Conservation (phyloP, 1,284 basidiomycete genomes). For the Boletus sp. region DNA sequence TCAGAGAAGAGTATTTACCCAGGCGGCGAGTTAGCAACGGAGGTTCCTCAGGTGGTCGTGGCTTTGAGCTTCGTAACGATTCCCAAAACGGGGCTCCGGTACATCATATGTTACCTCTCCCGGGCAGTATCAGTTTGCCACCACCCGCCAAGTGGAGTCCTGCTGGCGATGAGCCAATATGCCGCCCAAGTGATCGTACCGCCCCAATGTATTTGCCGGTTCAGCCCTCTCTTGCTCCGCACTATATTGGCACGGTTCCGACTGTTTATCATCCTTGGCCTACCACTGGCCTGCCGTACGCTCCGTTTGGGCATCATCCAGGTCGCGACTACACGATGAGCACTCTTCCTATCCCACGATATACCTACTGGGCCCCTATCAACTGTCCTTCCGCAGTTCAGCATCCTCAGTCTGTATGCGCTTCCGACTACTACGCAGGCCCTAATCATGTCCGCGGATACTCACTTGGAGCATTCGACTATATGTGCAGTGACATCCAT, state of each 20-base stretch:
- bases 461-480: conserved; percentile 57
- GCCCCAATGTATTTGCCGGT: conserved; percentile 64
- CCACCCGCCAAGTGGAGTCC: conserved; percentile 81
- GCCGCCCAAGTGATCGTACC: conserved; percentile 48
- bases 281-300: conserved; percentile 32
- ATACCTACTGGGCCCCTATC: conserved; percentile 41
- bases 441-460: conserved; percentile 58
- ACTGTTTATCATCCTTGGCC: conserved; percentile 43
- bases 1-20: conserved; percentile 76
- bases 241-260: conserved; percentile 26
- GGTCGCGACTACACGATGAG: conserved; percentile 21
- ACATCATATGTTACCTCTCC: conserved; percentile 21
- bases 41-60: conserved; percentile 5
- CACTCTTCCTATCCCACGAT: conserved; percentile 30
- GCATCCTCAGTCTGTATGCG: conserved; percentile 55
- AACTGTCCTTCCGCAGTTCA: conserved; percentile 42
- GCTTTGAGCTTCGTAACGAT: background rate
- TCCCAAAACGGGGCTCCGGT: background rate
- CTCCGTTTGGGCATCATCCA: conserved; percentile 23
- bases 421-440: conserved; percentile 46
- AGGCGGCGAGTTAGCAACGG: conserved; percentile 49
- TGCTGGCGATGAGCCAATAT: conserved; percentile 68
- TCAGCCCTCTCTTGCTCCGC: conserved; percentile 46
- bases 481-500: conserved; percentile 46
- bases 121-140: conserved; percentile 46